Evolutionary conservation across 768 basidiomycete species (phyloP).

Genomic region (Dentipellis fragilis): DNA sequence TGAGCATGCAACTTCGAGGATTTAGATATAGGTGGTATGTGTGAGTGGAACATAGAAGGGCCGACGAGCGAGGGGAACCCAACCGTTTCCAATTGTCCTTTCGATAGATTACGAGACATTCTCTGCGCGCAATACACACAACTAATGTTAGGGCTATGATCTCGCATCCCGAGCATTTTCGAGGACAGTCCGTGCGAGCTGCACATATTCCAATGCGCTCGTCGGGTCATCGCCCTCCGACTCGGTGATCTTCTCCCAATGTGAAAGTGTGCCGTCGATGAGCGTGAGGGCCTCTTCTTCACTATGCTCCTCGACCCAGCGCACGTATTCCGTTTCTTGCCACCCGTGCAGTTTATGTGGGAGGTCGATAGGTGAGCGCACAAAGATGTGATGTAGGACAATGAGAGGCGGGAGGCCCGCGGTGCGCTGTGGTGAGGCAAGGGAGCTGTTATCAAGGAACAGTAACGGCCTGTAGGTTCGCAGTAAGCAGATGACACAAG

Average conservation of each 20-base stretch:
- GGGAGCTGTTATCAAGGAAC: constrained; percentile 71
- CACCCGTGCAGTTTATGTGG: constrained; percentile 88
- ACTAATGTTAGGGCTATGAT: no score
- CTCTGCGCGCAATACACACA: no score
- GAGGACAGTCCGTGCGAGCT: constrained; percentile 60
- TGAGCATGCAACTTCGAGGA: no score
- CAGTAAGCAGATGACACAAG: neutral
- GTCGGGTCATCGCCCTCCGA: constrained; percentile 37
- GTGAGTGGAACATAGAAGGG: no score
- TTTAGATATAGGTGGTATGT: no score
- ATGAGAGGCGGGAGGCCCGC: constrained; percentile 76
- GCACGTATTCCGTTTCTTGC: constrained; percentile 93
- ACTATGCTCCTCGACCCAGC: constrained; percentile 90
- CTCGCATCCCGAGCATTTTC: constrained; percentile 22
- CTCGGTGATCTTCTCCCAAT: constrained; percentile 70
- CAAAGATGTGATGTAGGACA: constrained; percentile 86
- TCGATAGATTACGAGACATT: no score
- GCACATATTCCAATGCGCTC: constrained; percentile 50
- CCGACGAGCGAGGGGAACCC: no score
- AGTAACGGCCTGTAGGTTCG: constrained; percentile 55
- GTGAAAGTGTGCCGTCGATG: constrained; percentile 65
- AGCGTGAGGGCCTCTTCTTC: constrained; percentile 73
- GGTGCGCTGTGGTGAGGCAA: constrained; percentile 60
- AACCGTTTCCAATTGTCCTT: no score
- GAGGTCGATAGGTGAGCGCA: constrained; percentile 75